Base-by-base conservation (phyloP, 768 basidiomycete species). In the Collybia sordida region DNA sequence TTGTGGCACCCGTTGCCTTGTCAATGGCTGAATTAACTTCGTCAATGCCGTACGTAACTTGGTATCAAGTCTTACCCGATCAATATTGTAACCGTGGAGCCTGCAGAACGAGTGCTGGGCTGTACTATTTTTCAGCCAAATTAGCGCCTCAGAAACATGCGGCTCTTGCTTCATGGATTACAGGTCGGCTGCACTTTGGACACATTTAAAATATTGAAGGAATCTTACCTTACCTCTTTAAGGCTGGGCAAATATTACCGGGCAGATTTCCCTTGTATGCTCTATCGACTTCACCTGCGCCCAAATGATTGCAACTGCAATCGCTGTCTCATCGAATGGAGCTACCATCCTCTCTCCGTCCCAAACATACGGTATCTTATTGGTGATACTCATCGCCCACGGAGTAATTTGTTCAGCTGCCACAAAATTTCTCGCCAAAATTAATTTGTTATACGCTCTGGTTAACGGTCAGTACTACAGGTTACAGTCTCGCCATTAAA, bases 61-160 rank as follows among this genome's bases (percentile, higher is more conserved):
- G 3, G 14, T 31, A 31, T 3, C 11, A 31, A 6, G 3, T 31
- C 3, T 11, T 11, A 31, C 3, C 11, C 5, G 14, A 31, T 12
- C 3, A 11, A 12, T 31, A 31, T 31, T 31, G 11, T 31, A 11
- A 31, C 11, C 25, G 25, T 4, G 11, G 11, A 31, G 14, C 11
- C 11, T 31, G 5, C 45, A 89, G 87, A 45, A 90, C 88, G 19
- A 89, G 87, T 54, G 87, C 88, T 6, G 88, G 87, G 0, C 70
- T 90, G 15, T 89, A 89, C 62, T 90, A 88, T 63, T 89, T 88
- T 64, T 85, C 87, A 2, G 84, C 87, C 0, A 88, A 85, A 60
- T 64, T 90, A 38, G 87, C 88, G 2, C 83, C 85, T 1, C 74
- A 75, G 5, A 72, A 76, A 57, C 80, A 81, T 48, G 74, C 83